A percentile compares a stretch with the other conserved stretches of the same genome.
Evolutionary conservation across 352 stramenopile genomes (phyloP).

Genomic region (Phytophthora chlamydospora): DNA sequence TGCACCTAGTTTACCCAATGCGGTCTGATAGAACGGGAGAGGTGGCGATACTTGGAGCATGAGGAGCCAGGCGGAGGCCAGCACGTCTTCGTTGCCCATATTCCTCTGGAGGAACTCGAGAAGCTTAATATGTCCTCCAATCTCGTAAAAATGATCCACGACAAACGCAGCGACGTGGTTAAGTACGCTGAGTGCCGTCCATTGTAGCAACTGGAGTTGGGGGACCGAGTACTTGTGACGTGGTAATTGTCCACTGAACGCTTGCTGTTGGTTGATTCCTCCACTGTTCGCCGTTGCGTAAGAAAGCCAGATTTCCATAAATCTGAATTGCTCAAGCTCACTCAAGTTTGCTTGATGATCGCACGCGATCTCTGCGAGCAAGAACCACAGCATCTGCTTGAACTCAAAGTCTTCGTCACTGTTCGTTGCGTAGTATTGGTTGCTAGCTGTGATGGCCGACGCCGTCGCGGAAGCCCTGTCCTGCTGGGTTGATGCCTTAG

Average conservation of each 20-base stretch:
- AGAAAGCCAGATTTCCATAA: constrained; percentile 62
- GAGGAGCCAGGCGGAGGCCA: constrained; percentile 60
- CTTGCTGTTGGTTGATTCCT: constrained; percentile 8
- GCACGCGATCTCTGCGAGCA: constrained; percentile 60
- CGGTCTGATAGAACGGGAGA: constrained; percentile 42
- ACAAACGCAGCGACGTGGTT: constrained; percentile 55
- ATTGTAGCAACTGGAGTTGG: constrained; percentile 64
- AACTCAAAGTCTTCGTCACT: constrained; percentile 83
- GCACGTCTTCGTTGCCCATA: constrained; percentile 41
- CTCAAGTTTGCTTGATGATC: constrained; percentile 58
- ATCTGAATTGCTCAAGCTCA: constrained; percentile 73
- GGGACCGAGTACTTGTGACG: constrained; percentile 46
- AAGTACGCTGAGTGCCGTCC: constrained; percentile 60
- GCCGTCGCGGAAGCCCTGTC: constrained; percentile 24
- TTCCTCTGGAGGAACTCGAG: constrained; percentile 58
- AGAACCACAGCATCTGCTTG: constrained; percentile 78
- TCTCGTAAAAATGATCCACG: constrained; percentile 64
- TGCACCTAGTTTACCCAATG: constrained; percentile 48
- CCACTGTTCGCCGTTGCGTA: constrained; percentile 45
- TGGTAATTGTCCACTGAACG: neutral
- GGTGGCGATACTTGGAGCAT: constrained; percentile 52
- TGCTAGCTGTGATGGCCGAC: constrained; percentile 57
- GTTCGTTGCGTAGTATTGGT: constrained; percentile 68
- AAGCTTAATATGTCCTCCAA: constrained; percentile 52
- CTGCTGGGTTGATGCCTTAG: constrained; percentile 1